Percentiles rank a stretch among this genome's conserved stretches.
Evolutionary conservation across 176 grass and related monocot genomes (phyloP).

Genomic region (Coix lacrymajobi): DNA sequence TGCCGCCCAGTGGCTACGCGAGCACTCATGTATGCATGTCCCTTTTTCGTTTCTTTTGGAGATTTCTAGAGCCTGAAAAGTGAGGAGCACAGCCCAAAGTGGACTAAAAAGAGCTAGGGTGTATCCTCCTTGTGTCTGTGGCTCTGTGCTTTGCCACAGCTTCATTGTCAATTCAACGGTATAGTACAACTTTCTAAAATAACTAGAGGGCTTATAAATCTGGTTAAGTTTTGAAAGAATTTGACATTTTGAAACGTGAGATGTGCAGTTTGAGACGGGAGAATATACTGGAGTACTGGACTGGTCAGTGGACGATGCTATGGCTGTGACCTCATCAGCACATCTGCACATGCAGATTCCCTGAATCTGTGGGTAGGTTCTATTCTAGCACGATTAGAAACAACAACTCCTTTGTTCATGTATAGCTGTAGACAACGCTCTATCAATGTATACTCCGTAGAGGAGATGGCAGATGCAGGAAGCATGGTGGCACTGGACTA

Average conservation of each 20-base stretch:
- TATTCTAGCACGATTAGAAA: too few species aligned
- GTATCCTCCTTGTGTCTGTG: background rate
- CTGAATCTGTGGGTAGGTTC: slow-evolving; percentile 14
- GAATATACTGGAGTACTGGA: too few species aligned
- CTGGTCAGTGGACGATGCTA: background rate
- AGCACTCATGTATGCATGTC: background rate
- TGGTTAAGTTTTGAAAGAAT: background rate
- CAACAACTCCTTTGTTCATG: too few species aligned
- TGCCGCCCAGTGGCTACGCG: background rate
- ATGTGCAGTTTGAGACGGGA: background rate
- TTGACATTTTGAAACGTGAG: background rate
- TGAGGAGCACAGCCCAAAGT: background rate
- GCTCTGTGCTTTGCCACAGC: too few species aligned
- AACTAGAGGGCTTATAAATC: too few species aligned
- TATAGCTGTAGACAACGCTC: too few species aligned
- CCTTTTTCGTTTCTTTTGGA: background rate
- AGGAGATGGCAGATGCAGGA: background rate
- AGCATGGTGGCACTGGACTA: too few species aligned
- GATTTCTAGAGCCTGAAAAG: background rate
- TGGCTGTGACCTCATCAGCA: slow-evolving; percentile 7
- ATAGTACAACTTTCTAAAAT: too few species aligned
- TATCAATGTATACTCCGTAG: too few species aligned
- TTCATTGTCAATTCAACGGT: too few species aligned
- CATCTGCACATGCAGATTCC: background rate
- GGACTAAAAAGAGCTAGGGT: background rate